Base-by-base conservation (phyloP, 1,284 basidiomycete species). In the Ceratobasidium sp. region DNA sequence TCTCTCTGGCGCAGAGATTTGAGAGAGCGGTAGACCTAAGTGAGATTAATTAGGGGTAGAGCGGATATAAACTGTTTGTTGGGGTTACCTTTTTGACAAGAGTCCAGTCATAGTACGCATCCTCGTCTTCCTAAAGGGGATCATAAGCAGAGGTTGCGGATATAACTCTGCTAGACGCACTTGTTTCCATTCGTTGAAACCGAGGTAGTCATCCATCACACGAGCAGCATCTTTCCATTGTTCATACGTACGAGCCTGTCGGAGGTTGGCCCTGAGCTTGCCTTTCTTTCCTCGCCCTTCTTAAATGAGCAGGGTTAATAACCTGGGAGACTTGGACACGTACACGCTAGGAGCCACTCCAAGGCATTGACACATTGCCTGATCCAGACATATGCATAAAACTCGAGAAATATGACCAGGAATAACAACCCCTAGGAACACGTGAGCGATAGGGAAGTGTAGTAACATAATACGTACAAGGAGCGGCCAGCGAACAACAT, bases 331-430 rank as follows among this genome's bases (percentile, higher is more conserved):
- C 18, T 21, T 12, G 21, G 7, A 23, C 12, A 81, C 90, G 78
- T 77, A 95, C 95, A 98, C 66, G 93, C 92, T 28, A 92, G 87
- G 58, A 95, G 79, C 87, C 90, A 96, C 81, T 97, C 95, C 78
- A 95, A 92, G n/a, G 92, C 85, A 78, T 96, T 96, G 49, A 98
- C 96, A 18, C 96, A 79, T 80, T 98, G 96, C 46, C 96, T 86
- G 59, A 95, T 93, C 30, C 92, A 76, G 49, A 98, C 87, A 78
- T 98, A 84, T 38, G 92, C 82, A 16, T 92, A 83, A 78, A 99
- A 98, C 80, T 98, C 92, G 36, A 87, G 83, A 38, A 88, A 84
- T 76, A 99, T 98, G 80, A 96, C 87, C 4, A 90, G 71, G 76
- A 95, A 94, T 67, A 99, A 91, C 76, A 95, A 85, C 74, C 85